These are phyloP conservation scores for Fusarium staphyleae DNA, from an alignment of 2,329 filamentous ascomycete genomes.

Conservation along the genomic window DNA sequence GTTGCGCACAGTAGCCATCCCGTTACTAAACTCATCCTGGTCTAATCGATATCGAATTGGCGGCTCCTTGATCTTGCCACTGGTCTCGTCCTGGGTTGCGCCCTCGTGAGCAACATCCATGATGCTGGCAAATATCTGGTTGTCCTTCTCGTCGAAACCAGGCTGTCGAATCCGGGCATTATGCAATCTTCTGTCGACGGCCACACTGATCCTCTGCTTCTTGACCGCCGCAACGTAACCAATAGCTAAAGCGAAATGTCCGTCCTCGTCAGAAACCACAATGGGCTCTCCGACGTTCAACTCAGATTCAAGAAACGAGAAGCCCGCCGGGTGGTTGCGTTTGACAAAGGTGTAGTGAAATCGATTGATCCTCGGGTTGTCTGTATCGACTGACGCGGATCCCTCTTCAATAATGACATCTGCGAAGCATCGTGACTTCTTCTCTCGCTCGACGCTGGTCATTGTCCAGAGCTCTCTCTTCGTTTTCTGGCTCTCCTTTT, in stretches of 20 bases:
- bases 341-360: slow-evolving; percentile 88
- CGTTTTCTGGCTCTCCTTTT: slow-evolving; percentile 86
- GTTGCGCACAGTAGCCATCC: slow-evolving; percentile 93
- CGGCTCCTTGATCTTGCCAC: slow-evolving; percentile 59
- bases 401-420: slow-evolving; percentile 84
- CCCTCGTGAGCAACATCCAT: slow-evolving; percentile 78
- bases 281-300: slow-evolving; percentile 87
- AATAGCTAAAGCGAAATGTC: slow-evolving; percentile 93
- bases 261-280: slow-evolving; percentile 94
- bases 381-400: slow-evolving; percentile 72
- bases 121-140: slow-evolving; percentile 89
- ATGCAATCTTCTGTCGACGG: slow-evolving; percentile 88
- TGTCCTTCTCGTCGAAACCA: slow-evolving; percentile 77
- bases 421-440: slow-evolving; percentile 86
- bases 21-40: slow-evolving; percentile 98
- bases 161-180: slow-evolving; percentile 78
- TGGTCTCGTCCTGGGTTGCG: slow-evolving; percentile 57
- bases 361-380: slow-evolving; percentile 85
- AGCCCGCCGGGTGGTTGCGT: slow-evolving; percentile 63
- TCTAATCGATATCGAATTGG: slow-evolving; percentile 83
- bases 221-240: slow-evolving; percentile 85
- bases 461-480: slow-evolving; percentile 96
- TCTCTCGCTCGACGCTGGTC: slow-evolving; percentile 86
- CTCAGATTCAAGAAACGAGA: slow-evolving; percentile 92
- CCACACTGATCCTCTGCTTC: slow-evolving; percentile 80